Percentiles rank a stretch among this genome's conserved stretches.
phyloP scores from a whole-genome alignment of 1,284 basidiomycete species.

The Golubevia pallescens region DNA sequence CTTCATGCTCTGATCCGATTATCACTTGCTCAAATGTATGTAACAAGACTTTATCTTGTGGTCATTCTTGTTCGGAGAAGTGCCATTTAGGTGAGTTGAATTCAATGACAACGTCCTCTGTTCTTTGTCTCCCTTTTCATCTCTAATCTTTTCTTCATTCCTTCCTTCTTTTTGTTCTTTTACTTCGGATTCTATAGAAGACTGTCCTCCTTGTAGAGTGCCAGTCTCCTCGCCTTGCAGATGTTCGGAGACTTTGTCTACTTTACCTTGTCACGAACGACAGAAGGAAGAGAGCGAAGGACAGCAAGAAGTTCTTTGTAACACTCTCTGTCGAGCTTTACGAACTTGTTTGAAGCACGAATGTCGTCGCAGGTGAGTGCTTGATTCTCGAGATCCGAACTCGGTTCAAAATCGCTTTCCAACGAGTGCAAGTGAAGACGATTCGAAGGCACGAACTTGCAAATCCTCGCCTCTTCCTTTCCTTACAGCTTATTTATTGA shows the following conservation, averaged over 20 bases:
- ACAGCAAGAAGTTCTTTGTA: slow-evolving; percentile 41
- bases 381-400: too few species aligned
- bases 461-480: not conserved
- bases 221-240: slow-evolving; percentile 53
- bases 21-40: slow-evolving; percentile 45
- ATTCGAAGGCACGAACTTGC: too few species aligned
- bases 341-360: slow-evolving; percentile 51
- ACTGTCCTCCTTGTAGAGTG: slow-evolving; percentile 49
- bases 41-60: slow-evolving; percentile 33
- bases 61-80: slow-evolving; percentile 33
- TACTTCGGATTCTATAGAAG: too few species aligned
- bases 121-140: too few species aligned
- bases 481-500: not conserved
- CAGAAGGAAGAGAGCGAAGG: slow-evolving; percentile 30
- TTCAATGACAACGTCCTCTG: too few species aligned
- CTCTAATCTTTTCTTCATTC: too few species aligned
- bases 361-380: slow-evolving; percentile 23
- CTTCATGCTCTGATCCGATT: slow-evolving; percentile 44
- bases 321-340: slow-evolving; percentile 41
- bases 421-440: too few species aligned
- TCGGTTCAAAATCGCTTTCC: too few species aligned
- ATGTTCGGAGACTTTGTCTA: slow-evolving; percentile 53
- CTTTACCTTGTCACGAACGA: slow-evolving; percentile 29
- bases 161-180: too few species aligned
- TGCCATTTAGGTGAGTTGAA: slow-evolving; percentile 37